Conservation (phyloP, 176 grass and related monocot species). For the Rhipidocladum racemiflorum region DNA sequence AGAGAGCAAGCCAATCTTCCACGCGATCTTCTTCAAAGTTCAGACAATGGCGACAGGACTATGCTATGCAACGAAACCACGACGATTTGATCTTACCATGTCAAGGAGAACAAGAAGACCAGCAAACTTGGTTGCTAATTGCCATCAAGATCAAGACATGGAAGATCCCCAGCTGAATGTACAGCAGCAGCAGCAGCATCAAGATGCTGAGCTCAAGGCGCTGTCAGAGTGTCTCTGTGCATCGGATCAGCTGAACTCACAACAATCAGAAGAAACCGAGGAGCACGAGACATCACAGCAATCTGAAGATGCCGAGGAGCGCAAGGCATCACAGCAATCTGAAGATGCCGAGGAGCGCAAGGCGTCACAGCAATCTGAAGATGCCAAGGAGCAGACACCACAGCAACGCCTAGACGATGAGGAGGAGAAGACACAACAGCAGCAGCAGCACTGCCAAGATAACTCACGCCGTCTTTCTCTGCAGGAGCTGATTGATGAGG, state of each 20-base stretch:
- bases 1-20: neutral
- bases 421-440: neutral
- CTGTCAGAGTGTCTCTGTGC: neutral
- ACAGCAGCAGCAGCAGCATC: neutral
- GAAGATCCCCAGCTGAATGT: neutral
- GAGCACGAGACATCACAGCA: neutral
- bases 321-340: neutral
- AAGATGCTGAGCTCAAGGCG: neutral
- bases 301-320: neutral
- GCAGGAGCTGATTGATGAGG: constrained; percentile 32
- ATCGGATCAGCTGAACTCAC: neutral
- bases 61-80: neutral
- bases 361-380: neutral
- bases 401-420: neutral
- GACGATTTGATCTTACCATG: constrained; percentile 32
- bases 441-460: neutral
- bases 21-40: constrained; percentile 3
- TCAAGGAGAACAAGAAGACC: constrained; percentile 30
- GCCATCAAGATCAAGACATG: neutral
- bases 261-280: neutral
- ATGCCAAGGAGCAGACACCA: neutral
- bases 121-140: neutral
- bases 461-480: constrained; percentile 20
- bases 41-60: constrained; percentile 4
- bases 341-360: neutral